Conservation (phyloP, 352 stramenopile species). For the Globisporangium uncinulatum region DNA sequence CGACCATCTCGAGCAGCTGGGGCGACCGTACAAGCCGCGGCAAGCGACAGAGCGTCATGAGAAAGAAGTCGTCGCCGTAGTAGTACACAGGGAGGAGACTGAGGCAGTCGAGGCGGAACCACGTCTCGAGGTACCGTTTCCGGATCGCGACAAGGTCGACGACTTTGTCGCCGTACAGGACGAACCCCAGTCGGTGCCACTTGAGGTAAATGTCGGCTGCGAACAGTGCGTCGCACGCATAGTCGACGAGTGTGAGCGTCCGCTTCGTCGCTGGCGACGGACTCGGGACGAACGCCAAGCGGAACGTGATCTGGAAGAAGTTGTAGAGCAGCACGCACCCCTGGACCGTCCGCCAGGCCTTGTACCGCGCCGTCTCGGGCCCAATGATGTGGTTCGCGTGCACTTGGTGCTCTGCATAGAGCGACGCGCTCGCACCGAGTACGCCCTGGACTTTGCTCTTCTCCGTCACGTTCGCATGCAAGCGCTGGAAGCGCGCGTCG, state of each 20-base stretch:
- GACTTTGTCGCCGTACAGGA: slow-evolving; percentile 33
- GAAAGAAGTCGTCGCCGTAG: slow-evolving; percentile 18
- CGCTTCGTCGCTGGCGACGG: slow-evolving; percentile 20
- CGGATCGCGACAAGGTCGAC: slow-evolving; percentile 33
- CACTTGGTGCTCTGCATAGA: slow-evolving; percentile 38
- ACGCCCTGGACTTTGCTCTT: slow-evolving; percentile 40
- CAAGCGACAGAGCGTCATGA: slow-evolving; percentile 14
- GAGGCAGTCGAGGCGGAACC: slow-evolving; percentile 28
- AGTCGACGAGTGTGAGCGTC: slow-evolving; percentile 33
- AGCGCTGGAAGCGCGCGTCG: slow-evolving; percentile 13
- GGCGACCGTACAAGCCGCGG: slow-evolving; percentile 14
- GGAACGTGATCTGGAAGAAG: slow-evolving; percentile 44
- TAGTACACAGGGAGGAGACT: slow-evolving; percentile 38
- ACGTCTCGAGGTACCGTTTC: slow-evolving; percentile 20
- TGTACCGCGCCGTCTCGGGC: slow-evolving; percentile 10
- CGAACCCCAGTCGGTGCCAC: slow-evolving; percentile 31
- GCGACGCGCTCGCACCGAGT: slow-evolving; percentile 33
- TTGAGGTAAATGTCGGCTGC: slow-evolving; percentile 35
- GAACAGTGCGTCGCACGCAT: slow-evolving; percentile 27
- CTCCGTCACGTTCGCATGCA: slow-evolving; percentile 39
- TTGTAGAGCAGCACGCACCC: slow-evolving; percentile 44
- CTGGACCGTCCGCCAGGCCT: slow-evolving; percentile 6
- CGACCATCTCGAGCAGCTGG: slow-evolving; percentile 14
- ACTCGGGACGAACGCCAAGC: slow-evolving; percentile 33
- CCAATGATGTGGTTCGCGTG: slow-evolving; percentile 21